Evolutionary conservation across 1,284 basidiomycete species (phyloP).

Genomic region (Serendipita sp.): DNA sequence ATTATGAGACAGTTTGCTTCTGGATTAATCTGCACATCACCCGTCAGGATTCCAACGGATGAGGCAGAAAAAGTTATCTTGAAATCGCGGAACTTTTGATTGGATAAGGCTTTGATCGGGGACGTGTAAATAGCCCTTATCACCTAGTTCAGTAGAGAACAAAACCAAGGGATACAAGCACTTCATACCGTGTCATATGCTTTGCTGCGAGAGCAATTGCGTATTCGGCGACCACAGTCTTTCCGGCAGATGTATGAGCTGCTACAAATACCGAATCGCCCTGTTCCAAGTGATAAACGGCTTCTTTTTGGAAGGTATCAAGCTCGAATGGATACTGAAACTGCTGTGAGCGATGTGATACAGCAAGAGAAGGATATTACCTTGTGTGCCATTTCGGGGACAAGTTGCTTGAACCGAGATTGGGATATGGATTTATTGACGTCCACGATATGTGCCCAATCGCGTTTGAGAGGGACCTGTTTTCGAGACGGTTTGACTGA

Average conservation of each 20-base stretch:
- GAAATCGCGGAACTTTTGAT: conserved; percentile 99
- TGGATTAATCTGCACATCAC: conserved; percentile 98
- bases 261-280: conserved; percentile 98
- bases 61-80: conserved; percentile 88
- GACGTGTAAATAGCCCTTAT: conserved; percentile 93
- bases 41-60: conserved; percentile 92
- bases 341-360: not conserved
- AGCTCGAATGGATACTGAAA: conserved; percentile 73
- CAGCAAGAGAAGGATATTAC: conserved; percentile 22
- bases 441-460: conserved; percentile 97
- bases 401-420: conserved; percentile 56
- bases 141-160: conserved; percentile 5
- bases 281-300: conserved; percentile 93
- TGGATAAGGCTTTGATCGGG: conserved; percentile 96
- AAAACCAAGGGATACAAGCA: conserved; percentile 12
- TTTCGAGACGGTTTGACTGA: conserved; percentile 14
- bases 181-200: conserved; percentile 85
- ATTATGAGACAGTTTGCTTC: conserved; percentile 95
- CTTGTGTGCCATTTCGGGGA: conserved; percentile 83
- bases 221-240: conserved; percentile 98
- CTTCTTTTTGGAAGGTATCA: conserved; percentile 93
- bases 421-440: conserved; percentile 82
- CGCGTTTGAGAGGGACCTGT: conserved; percentile 52
- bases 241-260: conserved; percentile 98
- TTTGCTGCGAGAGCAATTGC: conserved; percentile 92